Conservation (phyloP, 257 asterid genomes). For the Solanum chaucha region DNA sequence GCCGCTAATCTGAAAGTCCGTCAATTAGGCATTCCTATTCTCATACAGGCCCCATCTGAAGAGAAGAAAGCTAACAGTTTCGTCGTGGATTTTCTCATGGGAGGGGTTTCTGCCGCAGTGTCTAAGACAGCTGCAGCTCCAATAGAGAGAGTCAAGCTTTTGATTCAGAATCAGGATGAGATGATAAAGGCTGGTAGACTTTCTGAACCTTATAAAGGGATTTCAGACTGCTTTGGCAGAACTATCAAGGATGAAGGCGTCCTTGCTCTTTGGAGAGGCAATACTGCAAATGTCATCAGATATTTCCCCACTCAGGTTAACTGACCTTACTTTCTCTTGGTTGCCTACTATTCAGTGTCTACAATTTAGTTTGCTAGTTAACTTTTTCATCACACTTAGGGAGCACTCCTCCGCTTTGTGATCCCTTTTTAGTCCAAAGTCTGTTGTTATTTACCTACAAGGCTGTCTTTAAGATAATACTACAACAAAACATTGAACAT, state of each 20-base stretch:
- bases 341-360: background rate
- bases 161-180: slow-evolving; percentile 76
- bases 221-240: slow-evolving; percentile 55
- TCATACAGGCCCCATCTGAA: slow-evolving; percentile 36
- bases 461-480: background rate
- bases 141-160: slow-evolving; percentile 70
- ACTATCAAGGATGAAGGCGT: slow-evolving; percentile 68
- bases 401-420: background rate
- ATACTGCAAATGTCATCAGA: slow-evolving; percentile 61
- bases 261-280: slow-evolving; percentile 71
- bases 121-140: slow-evolving; percentile 77
- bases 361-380: background rate
- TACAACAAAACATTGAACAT: background rate
- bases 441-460: background rate
- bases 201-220: slow-evolving; percentile 67
- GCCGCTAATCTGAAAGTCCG: slow-evolving; percentile 14
- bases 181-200: slow-evolving; percentile 65
- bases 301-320: slow-evolving; percentile 79
- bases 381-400: background rate
- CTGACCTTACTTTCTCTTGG: background rate
- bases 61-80: slow-evolving; percentile 35
- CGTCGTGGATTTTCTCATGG: slow-evolving; percentile 70
- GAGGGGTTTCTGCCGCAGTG: slow-evolving; percentile 80
- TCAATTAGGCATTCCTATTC: slow-evolving; percentile 26
- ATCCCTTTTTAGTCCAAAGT: background rate